These are phyloP conservation scores for Pythium aristosporum DNA, from an alignment of 352 stramenopile genomes.

Conservation along the genomic window DNA sequence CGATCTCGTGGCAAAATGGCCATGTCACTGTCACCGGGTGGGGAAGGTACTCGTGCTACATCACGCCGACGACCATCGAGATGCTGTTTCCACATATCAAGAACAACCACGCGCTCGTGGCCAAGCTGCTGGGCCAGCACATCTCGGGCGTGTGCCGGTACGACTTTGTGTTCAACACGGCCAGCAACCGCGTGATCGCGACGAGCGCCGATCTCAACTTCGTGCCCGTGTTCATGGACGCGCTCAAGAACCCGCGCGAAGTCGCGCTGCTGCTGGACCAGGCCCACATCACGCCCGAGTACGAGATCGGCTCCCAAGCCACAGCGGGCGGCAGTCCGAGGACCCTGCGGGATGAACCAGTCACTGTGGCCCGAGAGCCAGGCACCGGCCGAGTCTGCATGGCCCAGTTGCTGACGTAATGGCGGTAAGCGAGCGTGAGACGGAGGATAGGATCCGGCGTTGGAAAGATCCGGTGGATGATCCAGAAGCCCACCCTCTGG, in stretches of 20 bases:
- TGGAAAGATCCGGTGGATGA: not conserved
- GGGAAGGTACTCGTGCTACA: conserved; percentile 20
- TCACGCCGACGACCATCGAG: conserved; percentile 22
- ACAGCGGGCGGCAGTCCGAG: not conserved
- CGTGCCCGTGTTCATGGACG: conserved; percentile 18
- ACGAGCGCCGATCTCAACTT: conserved; percentile 21
- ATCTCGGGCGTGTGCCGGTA: conserved; percentile 15
- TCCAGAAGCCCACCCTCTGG: too few species aligned
- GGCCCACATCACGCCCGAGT: conserved; percentile 22
- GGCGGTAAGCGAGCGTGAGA: not conserved
- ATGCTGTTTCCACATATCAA: conserved; percentile 24
- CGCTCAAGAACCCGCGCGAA: conserved; percentile 16
- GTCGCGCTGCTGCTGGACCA: conserved; percentile 17
- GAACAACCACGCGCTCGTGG: conserved; percentile 13
- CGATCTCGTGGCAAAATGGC: conserved; percentile 6
- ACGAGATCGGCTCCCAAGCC: conserved; percentile 4
- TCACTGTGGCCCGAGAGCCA: not conserved
- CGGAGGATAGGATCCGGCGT: not conserved
- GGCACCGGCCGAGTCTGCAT: not conserved
- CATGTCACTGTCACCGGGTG: conserved; percentile 16
- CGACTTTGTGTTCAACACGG: conserved; percentile 24
- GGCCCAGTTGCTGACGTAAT: conserved; percentile 8
- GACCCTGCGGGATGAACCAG: not conserved
- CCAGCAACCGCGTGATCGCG: conserved; percentile 13
- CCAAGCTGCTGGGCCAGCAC: conserved; percentile 18